phyloP scores from a whole-genome alignment of 73 alveolate genomes.

The Durusdinium trenchii region DNA sequence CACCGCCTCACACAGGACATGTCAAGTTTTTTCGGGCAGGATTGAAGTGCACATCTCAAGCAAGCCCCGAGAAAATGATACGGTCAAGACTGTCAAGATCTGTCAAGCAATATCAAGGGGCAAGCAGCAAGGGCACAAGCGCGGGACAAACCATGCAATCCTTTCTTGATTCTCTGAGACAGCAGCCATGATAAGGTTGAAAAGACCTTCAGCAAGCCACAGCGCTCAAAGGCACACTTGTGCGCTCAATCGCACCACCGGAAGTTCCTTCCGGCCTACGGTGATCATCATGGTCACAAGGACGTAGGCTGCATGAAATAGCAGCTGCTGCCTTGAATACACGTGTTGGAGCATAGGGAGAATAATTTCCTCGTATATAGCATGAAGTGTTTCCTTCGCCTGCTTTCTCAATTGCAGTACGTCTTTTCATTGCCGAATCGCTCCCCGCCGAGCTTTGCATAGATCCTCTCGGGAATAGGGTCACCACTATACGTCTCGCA shows the following conservation, averaged over 20 bases:
- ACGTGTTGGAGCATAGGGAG: neutral
- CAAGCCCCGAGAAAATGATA: too few relatives aligned
- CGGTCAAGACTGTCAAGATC: neutral
- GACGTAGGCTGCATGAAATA: slow-evolving; percentile 44
- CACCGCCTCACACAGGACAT: slow-evolving; percentile 5
- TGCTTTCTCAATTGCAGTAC: too few relatives aligned
- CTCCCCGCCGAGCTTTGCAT: neutral
- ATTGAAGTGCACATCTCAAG: too few relatives aligned
- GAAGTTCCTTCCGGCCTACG: too few relatives aligned
- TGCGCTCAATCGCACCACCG: too few relatives aligned
- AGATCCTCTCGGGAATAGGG: slow-evolving; percentile 55
- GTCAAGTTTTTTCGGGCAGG: neutral
- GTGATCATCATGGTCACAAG: slow-evolving; percentile 76
- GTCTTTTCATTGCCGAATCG: too few relatives aligned
- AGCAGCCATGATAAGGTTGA: slow-evolving; percentile 54
- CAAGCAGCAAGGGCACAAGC: neutral
- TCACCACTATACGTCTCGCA: slow-evolving; percentile 63
- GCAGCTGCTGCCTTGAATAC: neutral
- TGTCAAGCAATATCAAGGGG: neutral
- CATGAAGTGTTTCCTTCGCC: too few relatives aligned
- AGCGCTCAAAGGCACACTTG: too few relatives aligned
- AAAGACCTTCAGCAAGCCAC: slow-evolving; percentile 33
- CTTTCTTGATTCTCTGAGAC: neutral
- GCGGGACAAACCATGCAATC: neutral
- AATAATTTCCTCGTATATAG: neutral